These are phyloP conservation scores for Termitomyces titanicus DNA, from an alignment of 768 basidiomycete genomes.

Conservation along the genomic window DNA sequence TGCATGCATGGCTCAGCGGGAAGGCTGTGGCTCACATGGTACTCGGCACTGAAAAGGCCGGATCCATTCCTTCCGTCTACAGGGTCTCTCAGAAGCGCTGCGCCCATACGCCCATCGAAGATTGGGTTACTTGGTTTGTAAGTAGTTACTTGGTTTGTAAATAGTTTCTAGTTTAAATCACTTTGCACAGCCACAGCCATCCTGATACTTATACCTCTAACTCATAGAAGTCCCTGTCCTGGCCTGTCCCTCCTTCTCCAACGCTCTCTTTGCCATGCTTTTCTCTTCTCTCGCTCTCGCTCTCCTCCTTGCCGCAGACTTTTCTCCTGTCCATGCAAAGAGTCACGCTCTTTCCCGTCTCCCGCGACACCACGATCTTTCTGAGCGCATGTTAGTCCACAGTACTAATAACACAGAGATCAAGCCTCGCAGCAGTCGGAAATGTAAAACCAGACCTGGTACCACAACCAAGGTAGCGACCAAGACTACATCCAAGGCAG, in stretches of 20 bases:
- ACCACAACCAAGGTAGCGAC: neutral
- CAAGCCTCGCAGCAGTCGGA: too few species aligned
- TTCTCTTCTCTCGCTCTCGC: neutral
- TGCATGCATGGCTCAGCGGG: slow-evolving; percentile 62
- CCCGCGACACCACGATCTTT: slow-evolving; percentile 21
- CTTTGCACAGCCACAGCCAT: slow-evolving; percentile 9
- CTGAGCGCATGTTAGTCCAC: slow-evolving; percentile 11
- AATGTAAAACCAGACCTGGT: too few species aligned
- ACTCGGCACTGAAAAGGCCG: slow-evolving; percentile 22
- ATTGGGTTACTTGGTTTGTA: slow-evolving; percentile 19
- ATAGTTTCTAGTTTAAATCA: neutral
- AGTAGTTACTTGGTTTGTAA: slow-evolving; percentile 17
- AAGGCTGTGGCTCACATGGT: slow-evolving; percentile 61
- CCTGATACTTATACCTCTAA: too few species aligned
- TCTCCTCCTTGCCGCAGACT: slow-evolving; percentile 15
- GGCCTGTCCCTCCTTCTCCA: neutral
- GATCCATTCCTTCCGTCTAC: slow-evolving; percentile 45
- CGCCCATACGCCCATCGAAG: slow-evolving; percentile 39
- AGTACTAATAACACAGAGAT: too few species aligned
- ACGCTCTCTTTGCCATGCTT: slow-evolving; percentile 1
- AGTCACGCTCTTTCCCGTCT: slow-evolving; percentile 17
- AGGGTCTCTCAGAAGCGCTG: slow-evolving; percentile 47
- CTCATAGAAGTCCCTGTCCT: too few species aligned
- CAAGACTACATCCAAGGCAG: neutral
- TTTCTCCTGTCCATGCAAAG: slow-evolving; percentile 12